Evolutionary conservation across 169 alveolate species (phyloP), one percentile per base, ranked within the genome.

Genomic region (Cystoisospora suis): DNA sequence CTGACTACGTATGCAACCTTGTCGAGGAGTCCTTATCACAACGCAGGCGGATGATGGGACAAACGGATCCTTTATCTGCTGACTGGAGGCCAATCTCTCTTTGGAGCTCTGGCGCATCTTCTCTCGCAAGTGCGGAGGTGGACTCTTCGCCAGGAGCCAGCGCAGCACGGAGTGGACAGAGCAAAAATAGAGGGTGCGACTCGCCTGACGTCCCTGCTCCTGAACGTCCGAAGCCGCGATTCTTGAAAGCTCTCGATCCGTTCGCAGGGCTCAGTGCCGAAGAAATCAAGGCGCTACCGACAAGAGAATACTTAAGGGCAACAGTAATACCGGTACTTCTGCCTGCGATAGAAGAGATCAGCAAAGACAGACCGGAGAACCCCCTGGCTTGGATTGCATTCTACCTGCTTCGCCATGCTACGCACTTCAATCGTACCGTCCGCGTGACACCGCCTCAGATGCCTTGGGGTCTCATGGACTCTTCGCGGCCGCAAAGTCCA

Each of bases 291-390:
- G 87, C 61, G 5, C 70, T 79, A 3, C 87, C 61, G 12, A 4
- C 87, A 7, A 42, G 70, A 3, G 90, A 56, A 34, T 89, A 89
- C 69, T 90, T 89, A 38, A 81, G 46, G 81, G 90, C 77, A 40
- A 89, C 89, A 20, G 90, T 89, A 15, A 80, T 81, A 3, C 93
- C 93, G 27, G 93, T 81, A 0, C 42, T 89, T 65, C 87, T 49
- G 34, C 93, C 93, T 58, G 93, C 93, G n/a, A 42, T 89, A 23
- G 93, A 89, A 29, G 38, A 32, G 0, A 70, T 81, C 42, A 12
- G 40, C 27, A 32, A 87, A 89, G 87, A 89, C 36, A 59, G 93
- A 27, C 93, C 93, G 9, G 93, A 89, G 9, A 87, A 89, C 87
- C 93, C 93, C 15, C 79, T 89, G 17, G 80, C 90, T 15, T 65